Base-by-base conservation (phyloP, 331 rosid genomes). In the Erythrophleum ivorense region DNA sequence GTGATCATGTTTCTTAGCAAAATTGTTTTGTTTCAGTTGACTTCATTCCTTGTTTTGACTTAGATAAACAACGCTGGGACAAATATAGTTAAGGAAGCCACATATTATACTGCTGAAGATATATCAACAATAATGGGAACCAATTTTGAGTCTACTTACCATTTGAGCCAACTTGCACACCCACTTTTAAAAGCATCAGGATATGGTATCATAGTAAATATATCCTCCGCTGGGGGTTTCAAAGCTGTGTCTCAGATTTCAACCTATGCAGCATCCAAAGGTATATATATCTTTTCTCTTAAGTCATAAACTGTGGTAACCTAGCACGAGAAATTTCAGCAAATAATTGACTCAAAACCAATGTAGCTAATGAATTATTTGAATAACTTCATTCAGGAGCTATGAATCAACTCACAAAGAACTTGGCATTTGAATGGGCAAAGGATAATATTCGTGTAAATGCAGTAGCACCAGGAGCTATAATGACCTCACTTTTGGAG, bases 131-230 rank as follows among this genome's bases (percentile, higher is more conserved):
- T 60, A 5, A 60, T 60, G 67, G 31, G 63, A 6, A 82, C 85
- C 2, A 93, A 93, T 78, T 84, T 90, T 34, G 93, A 85, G 64
- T 71, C 92, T 4, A 65, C 80, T 6, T 91, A 66, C 55, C 83
- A 88, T 83, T 75, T 90, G 60, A 62, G 85, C 50, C 97, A 90
- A 84, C 87, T 93, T 33, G 92, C 91, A 29, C 57, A 90, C 16
- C 97, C 98, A 11, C 67, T 60, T 29, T 9, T 60, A 11, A 60
- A 60, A 60, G 41, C 67, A 5, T 60, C 67, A 5, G 67, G 41
- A 31, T 1, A 31, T 4, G 41, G 67, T 1, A 12, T 18, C 38
- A 60, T 60, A 11, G 40, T 60, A 12, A 60, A 60, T 60, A 29
- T 60, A 16, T 60, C 67, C 67, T 60, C 67, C 18, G 2, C 12